Conservation (phyloP, 2,329 filamentous ascomycete genomes). For the Chaetomium strumarium region DNA sequence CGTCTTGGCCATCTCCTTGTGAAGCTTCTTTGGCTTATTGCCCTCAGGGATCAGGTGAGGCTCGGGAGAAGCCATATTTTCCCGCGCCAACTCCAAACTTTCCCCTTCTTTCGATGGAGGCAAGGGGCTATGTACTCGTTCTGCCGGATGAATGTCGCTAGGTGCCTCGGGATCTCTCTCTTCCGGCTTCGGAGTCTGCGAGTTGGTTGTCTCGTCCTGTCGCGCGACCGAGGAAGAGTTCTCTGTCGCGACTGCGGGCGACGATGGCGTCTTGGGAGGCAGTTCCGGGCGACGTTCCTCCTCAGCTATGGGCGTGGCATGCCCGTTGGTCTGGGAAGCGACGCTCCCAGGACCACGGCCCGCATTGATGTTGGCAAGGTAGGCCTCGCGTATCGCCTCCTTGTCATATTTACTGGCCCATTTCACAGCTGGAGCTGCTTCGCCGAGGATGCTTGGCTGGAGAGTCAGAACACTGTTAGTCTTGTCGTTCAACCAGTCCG, state of each 20-base stretch:
- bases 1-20: slow-evolving; percentile 42
- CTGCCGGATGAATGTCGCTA: slow-evolving; percentile 32
- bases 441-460: slow-evolving; percentile 75
- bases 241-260: slow-evolving; percentile 23
- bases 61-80: slow-evolving; percentile 36
- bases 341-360: slow-evolving; percentile 58
- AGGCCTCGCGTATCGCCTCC: slow-evolving; percentile 76
- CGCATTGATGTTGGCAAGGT: slow-evolving; percentile 66
- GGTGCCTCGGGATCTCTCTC: slow-evolving; percentile 36
- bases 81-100: slow-evolving; percentile 32
- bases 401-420: slow-evolving; percentile 97
- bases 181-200: slow-evolving; percentile 25
- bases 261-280: slow-evolving; percentile 36
- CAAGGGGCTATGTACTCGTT: slow-evolving; percentile 34
- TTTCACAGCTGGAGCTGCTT: slow-evolving; percentile 90
- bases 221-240: slow-evolving; percentile 16
- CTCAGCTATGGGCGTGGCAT: slow-evolving; percentile 30
- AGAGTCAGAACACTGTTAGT: slow-evolving; percentile 87
- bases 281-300: slow-evolving; percentile 35
- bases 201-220: slow-evolving; percentile 22
- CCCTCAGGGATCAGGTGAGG: slow-evolving; percentile 39
- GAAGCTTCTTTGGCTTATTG: slow-evolving; percentile 49
- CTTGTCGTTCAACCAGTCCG: slow-evolving; percentile 57
- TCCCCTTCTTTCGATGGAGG: slow-evolving; percentile 34
- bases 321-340: slow-evolving; percentile 38